A percentile compares a stretch with the other conserved stretches of the same genome.
Conservation (phyloP, 805 yeast species). For the Kurtzmaniella fragi region DNA sequence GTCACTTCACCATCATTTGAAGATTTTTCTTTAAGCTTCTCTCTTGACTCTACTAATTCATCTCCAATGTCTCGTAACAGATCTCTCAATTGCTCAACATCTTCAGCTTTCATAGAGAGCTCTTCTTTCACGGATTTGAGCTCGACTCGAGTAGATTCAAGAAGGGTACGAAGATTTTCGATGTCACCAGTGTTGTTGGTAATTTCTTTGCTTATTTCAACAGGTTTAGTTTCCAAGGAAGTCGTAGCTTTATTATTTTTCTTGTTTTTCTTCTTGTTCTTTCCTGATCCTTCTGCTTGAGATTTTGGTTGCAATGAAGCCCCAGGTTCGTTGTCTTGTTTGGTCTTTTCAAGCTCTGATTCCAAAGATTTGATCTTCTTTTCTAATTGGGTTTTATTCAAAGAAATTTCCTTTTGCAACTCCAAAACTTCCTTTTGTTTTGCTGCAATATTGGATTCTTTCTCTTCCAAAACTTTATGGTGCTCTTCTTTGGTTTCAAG, state of each 20-base stretch:
- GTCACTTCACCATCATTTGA: constrained; percentile 3
- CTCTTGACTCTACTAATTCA: constrained; percentile 69
- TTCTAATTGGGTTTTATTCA: not conserved
- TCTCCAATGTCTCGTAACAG: constrained; percentile 75
- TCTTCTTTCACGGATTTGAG: constrained; percentile 15
- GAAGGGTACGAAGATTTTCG: not conserved
- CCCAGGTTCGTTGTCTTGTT: not conserved
- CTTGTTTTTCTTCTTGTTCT: not conserved
- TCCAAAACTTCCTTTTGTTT: not conserved
- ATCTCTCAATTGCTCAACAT: constrained; percentile 66
- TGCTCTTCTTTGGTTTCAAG: not conserved
- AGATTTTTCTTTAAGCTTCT: constrained; percentile 40
- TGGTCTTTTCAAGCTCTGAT: not conserved
- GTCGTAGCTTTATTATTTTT: not conserved
- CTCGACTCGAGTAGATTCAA: constrained; percentile 8
- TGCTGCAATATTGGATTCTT: not conserved
- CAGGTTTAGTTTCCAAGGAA: not conserved
- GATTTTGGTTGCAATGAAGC: not conserved
- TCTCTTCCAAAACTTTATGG: not conserved
- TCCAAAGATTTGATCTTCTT: not conserved
- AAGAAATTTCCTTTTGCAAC: not conserved
- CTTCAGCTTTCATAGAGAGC: constrained; percentile 47
- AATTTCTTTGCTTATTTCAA: not conserved
- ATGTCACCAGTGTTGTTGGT: not conserved
- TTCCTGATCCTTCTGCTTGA: constrained; percentile 1